phyloP scores from a whole-genome alignment of 2,329 filamentous ascomycete species.

The Trichoderma sp. region DNA sequence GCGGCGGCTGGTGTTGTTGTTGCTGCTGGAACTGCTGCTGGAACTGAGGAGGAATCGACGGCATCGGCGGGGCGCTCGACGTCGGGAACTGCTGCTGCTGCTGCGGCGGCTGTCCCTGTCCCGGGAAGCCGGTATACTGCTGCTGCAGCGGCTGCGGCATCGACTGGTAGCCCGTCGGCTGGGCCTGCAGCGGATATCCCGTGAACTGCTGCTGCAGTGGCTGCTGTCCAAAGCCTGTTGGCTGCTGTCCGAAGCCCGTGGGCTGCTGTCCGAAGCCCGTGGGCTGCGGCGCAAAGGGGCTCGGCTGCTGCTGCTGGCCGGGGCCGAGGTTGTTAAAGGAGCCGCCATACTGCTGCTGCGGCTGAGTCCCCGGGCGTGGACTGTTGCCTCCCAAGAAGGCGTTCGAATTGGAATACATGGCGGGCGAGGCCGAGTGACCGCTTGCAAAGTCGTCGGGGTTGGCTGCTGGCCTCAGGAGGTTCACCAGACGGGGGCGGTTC shows the following conservation, averaged over 20 bases:
- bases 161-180: slow-evolving; percentile 54
- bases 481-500: slow-evolving; percentile 17
- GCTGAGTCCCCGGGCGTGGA: slow-evolving; percentile 65
- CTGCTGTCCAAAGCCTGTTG: slow-evolving; percentile 60
- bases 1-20: slow-evolving; percentile 46
- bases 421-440: slow-evolving; percentile 21
- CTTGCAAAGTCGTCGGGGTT: neutral
- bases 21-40: slow-evolving; percentile 61
- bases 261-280: slow-evolving; percentile 61
- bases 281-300: slow-evolving; percentile 60
- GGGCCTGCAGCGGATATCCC: slow-evolving; percentile 58
- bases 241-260: too few relatives aligned
- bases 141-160: slow-evolving; percentile 63
- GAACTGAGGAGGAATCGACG: slow-evolving; percentile 61
- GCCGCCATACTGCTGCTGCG: slow-evolving; percentile 57
- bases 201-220: slow-evolving; percentile 62
- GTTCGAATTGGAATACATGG: slow-evolving; percentile 90
- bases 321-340: slow-evolving; percentile 48
- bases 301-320: slow-evolving; percentile 53
- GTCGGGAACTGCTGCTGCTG: slow-evolving; percentile 65
- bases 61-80: slow-evolving; percentile 58
- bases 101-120: slow-evolving; percentile 44
- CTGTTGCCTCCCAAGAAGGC: slow-evolving; percentile 79
- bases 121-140: slow-evolving; percentile 69
- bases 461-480: slow-evolving; percentile 18